Evolutionary conservation across 2,329 filamentous ascomycete species (phyloP), one percentile per base, ranked within the genome.

Genomic region (Fusarium cicatricum): DNA sequence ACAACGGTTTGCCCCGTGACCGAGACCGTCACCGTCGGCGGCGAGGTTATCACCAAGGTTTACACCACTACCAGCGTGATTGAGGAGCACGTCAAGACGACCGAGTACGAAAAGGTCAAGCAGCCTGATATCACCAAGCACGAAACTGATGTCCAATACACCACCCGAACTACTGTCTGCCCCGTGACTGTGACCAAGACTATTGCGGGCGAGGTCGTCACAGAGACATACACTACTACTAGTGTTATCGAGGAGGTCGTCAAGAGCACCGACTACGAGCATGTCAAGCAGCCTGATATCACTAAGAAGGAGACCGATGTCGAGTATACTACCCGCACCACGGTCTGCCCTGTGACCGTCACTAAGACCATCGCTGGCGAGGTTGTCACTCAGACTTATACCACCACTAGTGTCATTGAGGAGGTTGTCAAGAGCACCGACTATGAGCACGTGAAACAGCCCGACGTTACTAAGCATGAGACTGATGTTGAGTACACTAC

Each of bases 1-100:
- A 83, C 81, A 15, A 75, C 73, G 5, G 70, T 80, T 3, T 80
- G 76, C 69, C 79, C 80, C 8, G 67, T 82, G 12, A 75, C 75
- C 4, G 66, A 70, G 5, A 77, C 74, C 4, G 76, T 74, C 16
- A 72, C 72, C 1, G 72, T 69, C 21, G 48, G 51, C 9, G 67
- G 69, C 3, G 62, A 70, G 45, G 60, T 66, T 4, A 46, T 62
- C 11, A 71, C 67, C 9, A 53, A 68, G 29, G 69, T 68, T 5
- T 66, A 70, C 42, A 70, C 65, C 3, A 64, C 63, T 4, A 68
- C 67, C 23, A 60, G 60, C 10, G 64, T 64, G 16, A 36, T 71
- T 5, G 62, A 69, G 41, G 66, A 69, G 31, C 66, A 66, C 17
- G 65, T 67, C n/a, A 61, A 69, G 19, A 62, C 72, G 29, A 70